These are phyloP conservation scores for Coemansia sp. DNA, from an alignment of 192 early-diverging fungal species.

Conservation along the genomic window DNA sequence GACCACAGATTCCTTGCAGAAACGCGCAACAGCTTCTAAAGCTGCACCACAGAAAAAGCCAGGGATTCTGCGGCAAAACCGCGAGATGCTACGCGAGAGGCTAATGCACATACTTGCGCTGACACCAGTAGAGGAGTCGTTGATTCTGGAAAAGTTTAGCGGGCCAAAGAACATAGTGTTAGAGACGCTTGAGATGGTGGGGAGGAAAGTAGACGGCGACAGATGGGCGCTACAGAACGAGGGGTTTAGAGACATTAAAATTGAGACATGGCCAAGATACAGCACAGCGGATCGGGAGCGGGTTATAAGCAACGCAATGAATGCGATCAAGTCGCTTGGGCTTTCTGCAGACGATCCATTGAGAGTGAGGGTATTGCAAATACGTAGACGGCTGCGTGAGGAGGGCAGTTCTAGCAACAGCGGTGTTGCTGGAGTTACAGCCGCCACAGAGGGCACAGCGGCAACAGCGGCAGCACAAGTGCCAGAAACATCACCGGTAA, in stretches of 20 bases:
- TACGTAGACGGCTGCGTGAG: constrained; percentile 12
- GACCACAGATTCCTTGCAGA: background rate
- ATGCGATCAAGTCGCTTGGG: constrained; percentile 58
- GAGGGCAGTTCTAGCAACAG: background rate
- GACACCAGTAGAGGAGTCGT: constrained; percentile 17
- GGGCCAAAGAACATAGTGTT: constrained; percentile 17
- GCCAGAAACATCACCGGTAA: background rate
- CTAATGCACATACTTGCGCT: constrained; percentile 37
- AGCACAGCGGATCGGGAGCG: constrained; percentile 31
- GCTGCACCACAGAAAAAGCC: constrained; percentile 49
- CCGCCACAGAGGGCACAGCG: background rate
- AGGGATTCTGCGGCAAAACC: constrained; percentile 42
- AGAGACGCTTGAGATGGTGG: constrained; percentile 30
- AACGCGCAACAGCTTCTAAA: constrained; percentile 1
- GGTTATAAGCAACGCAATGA: constrained; percentile 47
- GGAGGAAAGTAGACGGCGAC: constrained; percentile 10
- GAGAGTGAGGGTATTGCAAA: constrained; percentile 25
- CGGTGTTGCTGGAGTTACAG: too few relatives aligned
- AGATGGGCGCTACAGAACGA: constrained; percentile 54
- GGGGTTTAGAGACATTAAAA: constrained; percentile 54
- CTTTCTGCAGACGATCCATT: constrained; percentile 54
- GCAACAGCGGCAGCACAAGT: background rate
- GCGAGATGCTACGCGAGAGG: constrained; percentile 38
- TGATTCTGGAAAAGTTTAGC: constrained; percentile 20
- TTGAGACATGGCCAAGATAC: constrained; percentile 59